Evolutionary conservation across 1,284 basidiomycete genomes (phyloP), one percentile per base, ranked within the genome.

Genomic region (Volvariella volvacea): DNA sequence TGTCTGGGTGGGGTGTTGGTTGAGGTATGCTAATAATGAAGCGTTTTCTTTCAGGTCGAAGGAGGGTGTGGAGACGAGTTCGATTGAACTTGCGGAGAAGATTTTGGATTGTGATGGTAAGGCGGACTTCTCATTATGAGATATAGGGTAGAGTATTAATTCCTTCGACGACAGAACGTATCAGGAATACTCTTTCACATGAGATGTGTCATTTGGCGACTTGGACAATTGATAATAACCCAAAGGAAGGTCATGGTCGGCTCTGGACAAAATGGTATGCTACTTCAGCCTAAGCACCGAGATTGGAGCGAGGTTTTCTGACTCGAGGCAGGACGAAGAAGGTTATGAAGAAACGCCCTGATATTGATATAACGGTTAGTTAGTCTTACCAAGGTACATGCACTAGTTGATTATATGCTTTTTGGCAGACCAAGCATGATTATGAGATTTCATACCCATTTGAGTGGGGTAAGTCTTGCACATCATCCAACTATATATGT

Each of bases 161-260:
- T 43, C 28, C 4, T 33, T 38, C 20, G 22, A 22, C 30, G 28
- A n/a, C 40, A 89, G 84, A 85, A 45, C 77, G 87, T 19, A 80
- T 92, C 32, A 68, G 79, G 16, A 80, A 87, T 56, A 92, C 90
- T 0, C 64, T 92, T 2, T 78, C 85, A 21, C 89, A 92, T 54
- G 90, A 92, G 61, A 88, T 92, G 81, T 92, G 89, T 50, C 90
- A 92, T 61, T 64, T 92, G 21, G 88, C 88, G 3, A 80, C 77
- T 45, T 92, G 90, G 89, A 66, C 85, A 22, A 83, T 92, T 43
- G 74, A 85, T 55, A 63, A 72, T 8, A 70, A 78, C 19, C 72
- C 79, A 2, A 76, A 78, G 42, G 84, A 85, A 57, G 71, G 71
- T 12, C 88, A 91, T 52, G 88, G 87, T 10, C 66, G 60, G 12